Evolutionary conservation across 805 yeast genomes (phyloP).

Genomic region (Yamadazyma philogaea): DNA sequence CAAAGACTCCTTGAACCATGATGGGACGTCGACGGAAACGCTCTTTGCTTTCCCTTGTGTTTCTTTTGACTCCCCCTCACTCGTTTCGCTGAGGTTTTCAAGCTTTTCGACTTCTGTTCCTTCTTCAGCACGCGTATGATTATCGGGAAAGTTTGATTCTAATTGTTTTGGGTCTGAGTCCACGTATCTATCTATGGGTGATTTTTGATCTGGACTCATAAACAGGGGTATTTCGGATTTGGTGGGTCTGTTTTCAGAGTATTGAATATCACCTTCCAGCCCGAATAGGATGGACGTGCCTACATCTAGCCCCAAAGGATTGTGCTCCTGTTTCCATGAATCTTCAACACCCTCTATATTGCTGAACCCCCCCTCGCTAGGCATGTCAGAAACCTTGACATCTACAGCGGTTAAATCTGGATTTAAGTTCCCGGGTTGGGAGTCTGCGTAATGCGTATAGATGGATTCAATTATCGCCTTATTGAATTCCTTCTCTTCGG

Average conservation of each 20-base stretch:
- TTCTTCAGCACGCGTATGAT: neutral
- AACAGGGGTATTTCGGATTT: no score
- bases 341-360: no score
- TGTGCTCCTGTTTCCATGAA: no score
- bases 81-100: constrained; percentile 8
- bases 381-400: constrained; percentile 45
- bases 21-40: constrained; percentile 21
- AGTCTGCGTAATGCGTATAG: constrained; percentile 25
- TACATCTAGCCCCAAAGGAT: constrained; percentile 15
- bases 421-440: constrained; percentile 7
- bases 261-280: no score
- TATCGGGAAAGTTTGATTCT: neutral
- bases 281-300: constrained; percentile 24
- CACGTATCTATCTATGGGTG: no score
- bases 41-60: constrained; percentile 3
- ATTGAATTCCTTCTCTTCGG: constrained; percentile 26
- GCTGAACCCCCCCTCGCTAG: constrained; percentile 44
- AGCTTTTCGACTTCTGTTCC: constrained; percentile 9
- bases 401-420: constrained; percentile 24
- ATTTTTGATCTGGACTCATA: no score
- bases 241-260: no score
- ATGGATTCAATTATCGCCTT: constrained; percentile 36
- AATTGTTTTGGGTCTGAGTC: neutral
- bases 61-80: constrained; percentile 12
- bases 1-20: constrained; percentile 26